A percentile compares a stretch with the other conserved stretches of the same genome.
These are phyloP conservation scores for Exophiala sp. DNA, from an alignment of 2,329 filamentous ascomycete genomes.

Conservation along the genomic window DNA sequence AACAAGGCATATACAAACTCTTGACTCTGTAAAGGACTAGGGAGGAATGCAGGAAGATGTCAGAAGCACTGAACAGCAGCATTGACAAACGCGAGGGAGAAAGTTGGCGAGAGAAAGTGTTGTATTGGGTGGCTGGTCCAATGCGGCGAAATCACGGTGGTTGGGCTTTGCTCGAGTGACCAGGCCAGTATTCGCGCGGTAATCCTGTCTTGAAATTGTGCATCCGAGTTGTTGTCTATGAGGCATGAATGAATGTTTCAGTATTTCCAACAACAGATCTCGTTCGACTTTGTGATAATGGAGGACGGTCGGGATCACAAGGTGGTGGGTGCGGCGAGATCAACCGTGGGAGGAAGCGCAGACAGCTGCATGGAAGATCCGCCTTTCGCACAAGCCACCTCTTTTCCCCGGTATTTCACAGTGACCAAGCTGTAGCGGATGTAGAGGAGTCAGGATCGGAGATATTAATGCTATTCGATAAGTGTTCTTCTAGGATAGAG, in stretches of 20 bases:
- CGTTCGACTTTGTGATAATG: slow-evolving; percentile 1
- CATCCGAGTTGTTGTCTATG: neutral
- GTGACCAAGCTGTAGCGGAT: slow-evolving; percentile 8
- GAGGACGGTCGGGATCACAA: slow-evolving; percentile 7
- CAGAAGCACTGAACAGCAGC: slow-evolving; percentile 12
- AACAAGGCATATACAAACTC: neutral
- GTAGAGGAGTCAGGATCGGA: neutral
- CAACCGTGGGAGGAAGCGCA: slow-evolving; percentile 3
- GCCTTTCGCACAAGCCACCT: slow-evolving; percentile 8
- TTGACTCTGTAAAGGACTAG: slow-evolving; percentile 12
- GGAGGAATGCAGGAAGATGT: slow-evolving; percentile 11
- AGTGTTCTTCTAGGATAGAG: neutral
- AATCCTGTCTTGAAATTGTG: slow-evolving; percentile 5
- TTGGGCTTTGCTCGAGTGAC: slow-evolving; percentile 16
- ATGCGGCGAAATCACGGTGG: slow-evolving; percentile 23
- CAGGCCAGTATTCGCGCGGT: slow-evolving; percentile 14
- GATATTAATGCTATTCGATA: neutral
- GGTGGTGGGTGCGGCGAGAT: slow-evolving; percentile 12
- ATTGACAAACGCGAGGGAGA: slow-evolving; percentile 17
- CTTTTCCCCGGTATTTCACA: neutral
- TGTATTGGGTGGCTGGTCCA: slow-evolving; percentile 21
- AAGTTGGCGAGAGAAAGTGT: slow-evolving; percentile 12
- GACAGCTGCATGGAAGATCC: slow-evolving; percentile 6
- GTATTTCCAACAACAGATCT: neutral
- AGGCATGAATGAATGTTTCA: neutral